A percentile compares a stretch with the other conserved stretches of the same genome.
Conservation (phyloP, 768 basidiomycete genomes). For the Steccherinum ochraceum region DNA sequence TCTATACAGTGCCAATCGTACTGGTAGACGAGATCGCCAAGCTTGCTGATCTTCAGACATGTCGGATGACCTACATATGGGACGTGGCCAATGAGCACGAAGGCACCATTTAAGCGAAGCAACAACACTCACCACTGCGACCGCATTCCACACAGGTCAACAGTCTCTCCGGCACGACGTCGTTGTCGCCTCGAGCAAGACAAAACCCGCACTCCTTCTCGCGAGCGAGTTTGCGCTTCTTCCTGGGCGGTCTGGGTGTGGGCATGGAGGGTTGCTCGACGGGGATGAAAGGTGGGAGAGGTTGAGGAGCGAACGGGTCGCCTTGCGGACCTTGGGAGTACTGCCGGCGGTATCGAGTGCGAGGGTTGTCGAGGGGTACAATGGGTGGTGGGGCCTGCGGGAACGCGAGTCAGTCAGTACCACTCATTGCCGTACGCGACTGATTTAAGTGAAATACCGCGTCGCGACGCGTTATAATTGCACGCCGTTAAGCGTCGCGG, state of each 20-base stretch:
- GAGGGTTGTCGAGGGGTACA: slow-evolving; percentile 10
- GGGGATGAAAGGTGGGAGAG: slow-evolving; percentile 43
- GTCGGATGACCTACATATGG: slow-evolving; percentile 75
- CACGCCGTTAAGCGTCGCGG: slow-evolving; percentile 5
- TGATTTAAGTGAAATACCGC: slow-evolving; percentile 16
- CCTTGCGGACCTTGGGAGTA: slow-evolving; percentile 76
- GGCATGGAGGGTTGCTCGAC: slow-evolving; percentile 34
- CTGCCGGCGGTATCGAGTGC: slow-evolving; percentile 31
- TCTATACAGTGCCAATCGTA: slow-evolving; percentile 88
- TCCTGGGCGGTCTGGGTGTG: slow-evolving; percentile 39
- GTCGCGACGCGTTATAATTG: slow-evolving; percentile 14
- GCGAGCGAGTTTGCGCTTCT: slow-evolving; percentile 38
- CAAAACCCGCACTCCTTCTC: slow-evolving; percentile 80
- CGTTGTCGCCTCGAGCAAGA: slow-evolving; percentile 35
- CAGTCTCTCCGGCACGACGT: slow-evolving; percentile 48
- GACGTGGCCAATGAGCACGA: slow-evolving; percentile 5
- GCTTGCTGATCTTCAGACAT: slow-evolving; percentile 62
- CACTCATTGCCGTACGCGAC: slow-evolving; percentile 8
- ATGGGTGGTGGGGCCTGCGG: slow-evolving; percentile 6
- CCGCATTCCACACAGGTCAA: slow-evolving; percentile 79
- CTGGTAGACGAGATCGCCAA: slow-evolving; percentile 53
- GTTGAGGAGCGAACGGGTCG: slow-evolving; percentile 74
- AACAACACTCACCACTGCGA: slow-evolving; percentile 57
- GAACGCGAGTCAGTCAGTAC: slow-evolving; percentile 10
- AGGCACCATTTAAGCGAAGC: too few species aligned